These are phyloP conservation scores for Candida mattraensis DNA, from an alignment of 805 yeast species.

Conservation along the genomic window DNA sequence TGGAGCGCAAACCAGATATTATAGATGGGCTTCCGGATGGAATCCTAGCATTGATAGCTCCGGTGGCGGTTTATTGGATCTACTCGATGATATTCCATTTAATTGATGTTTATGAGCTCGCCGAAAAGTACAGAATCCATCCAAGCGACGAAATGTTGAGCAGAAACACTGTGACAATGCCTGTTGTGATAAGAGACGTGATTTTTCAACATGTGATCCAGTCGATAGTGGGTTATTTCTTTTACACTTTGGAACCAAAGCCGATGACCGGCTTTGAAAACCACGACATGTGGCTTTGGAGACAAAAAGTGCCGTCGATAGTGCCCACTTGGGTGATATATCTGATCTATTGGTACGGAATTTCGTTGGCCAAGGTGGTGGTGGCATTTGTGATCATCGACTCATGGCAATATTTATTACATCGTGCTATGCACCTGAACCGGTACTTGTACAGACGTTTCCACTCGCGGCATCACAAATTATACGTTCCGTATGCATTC, in stretches of 20 bases:
- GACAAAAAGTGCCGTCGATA: constrained; percentile 35
- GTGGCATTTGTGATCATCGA: constrained; percentile 77
- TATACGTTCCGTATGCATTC: constrained; percentile 94
- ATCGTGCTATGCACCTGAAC: constrained; percentile 84
- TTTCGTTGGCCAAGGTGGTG: constrained; percentile 55
- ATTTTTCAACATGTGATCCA: constrained; percentile 83
- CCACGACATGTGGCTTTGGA: constrained; percentile 46
- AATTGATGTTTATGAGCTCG: constrained; percentile 70
- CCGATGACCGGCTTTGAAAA: constrained; percentile 54
- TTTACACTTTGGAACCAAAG: constrained; percentile 56
- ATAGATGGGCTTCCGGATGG: constrained; percentile 70
- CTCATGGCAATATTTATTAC: constrained; percentile 93
- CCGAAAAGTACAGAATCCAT: constrained; percentile 85
- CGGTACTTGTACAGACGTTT: constrained; percentile 71
- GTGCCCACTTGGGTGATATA: constrained; percentile 50
- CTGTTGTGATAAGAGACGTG: constrained; percentile 79
- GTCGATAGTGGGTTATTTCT: constrained; percentile 60
- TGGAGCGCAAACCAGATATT: constrained; percentile 40
- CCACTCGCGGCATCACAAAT: constrained; percentile 92
- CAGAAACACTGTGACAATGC: constrained; percentile 71
- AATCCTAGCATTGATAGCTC: constrained; percentile 65
- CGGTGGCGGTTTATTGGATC: constrained; percentile 83
- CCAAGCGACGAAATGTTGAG: constrained; percentile 80
- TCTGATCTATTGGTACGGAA: constrained; percentile 59
- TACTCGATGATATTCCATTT: constrained; percentile 72